Evolutionary conservation across 306 rosid species (phyloP).

Genomic region (Gleditsia sinensis): DNA sequence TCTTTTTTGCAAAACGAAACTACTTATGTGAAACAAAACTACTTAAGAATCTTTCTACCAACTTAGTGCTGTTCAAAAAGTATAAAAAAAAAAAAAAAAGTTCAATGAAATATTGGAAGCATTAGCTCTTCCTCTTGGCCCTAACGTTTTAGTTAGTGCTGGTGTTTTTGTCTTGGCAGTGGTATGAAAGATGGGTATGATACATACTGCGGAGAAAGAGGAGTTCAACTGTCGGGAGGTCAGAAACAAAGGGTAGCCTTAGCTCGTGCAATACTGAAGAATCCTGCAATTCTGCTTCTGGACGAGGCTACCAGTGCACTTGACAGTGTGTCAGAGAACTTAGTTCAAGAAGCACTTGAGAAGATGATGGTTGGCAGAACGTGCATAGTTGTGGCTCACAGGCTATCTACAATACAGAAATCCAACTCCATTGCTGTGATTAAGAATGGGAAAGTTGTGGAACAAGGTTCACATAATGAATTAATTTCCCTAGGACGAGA

Average conservation of each 20-base stretch:
- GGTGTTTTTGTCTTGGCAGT: slow-evolving; percentile 37
- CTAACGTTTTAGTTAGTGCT: not conserved
- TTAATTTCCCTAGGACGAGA: slow-evolving; percentile 45
- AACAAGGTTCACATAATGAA: slow-evolving; percentile 64
- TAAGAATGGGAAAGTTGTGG: slow-evolving; percentile 53
- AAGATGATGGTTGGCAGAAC: slow-evolving; percentile 64
- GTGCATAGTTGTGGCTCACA: slow-evolving; percentile 62
- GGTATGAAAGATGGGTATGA: slow-evolving; percentile 86
- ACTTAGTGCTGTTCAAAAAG: too few relatives aligned
- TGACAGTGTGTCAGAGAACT: slow-evolving; percentile 79
- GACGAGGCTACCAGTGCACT: slow-evolving; percentile 96
- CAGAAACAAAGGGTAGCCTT: slow-evolving; percentile 90
- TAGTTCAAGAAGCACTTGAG: slow-evolving; percentile 66
- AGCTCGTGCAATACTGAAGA: slow-evolving; percentile 83
- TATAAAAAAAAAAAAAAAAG: too few relatives aligned
- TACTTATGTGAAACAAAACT: too few relatives aligned
- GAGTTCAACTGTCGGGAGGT: slow-evolving; percentile 88
- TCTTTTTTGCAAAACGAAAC: too few relatives aligned
- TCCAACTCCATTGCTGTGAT: slow-evolving; percentile 59
- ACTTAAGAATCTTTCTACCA: too few relatives aligned
- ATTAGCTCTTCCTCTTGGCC: not conserved
- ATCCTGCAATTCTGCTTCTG: slow-evolving; percentile 76
- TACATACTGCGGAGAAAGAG: slow-evolving; percentile 87
- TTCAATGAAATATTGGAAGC: not conserved
- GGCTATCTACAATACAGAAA: slow-evolving; percentile 62